Conservation (phyloP, 2,329 filamentous ascomycete genomes). For the Exophiala mesophila region DNA sequence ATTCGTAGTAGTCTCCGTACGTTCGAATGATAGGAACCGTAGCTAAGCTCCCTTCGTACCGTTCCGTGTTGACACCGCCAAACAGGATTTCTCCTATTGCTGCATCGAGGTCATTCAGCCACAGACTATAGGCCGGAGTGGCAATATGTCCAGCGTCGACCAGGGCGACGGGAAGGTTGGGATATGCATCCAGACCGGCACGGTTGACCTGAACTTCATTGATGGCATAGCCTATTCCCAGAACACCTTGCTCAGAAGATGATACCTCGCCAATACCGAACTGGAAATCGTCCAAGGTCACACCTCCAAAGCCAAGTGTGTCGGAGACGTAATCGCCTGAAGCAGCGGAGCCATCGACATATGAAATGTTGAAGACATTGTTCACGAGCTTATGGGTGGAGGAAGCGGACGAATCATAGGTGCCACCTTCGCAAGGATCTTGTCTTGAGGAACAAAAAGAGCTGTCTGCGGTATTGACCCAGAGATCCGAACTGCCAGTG, state of each 20-base stretch:
- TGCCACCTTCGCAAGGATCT: constrained; percentile 57
- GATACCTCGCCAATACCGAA: constrained; percentile 58
- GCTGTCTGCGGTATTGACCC: constrained; percentile 62
- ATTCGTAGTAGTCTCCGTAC: constrained; percentile 53
- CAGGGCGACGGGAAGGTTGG: constrained; percentile 65
- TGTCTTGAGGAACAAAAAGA: constrained; percentile 49
- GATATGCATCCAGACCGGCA: constrained; percentile 49
- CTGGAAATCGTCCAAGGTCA: constrained; percentile 48
- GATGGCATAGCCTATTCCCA: constrained; percentile 75
- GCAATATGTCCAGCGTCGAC: constrained; percentile 56
- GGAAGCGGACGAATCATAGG: constrained; percentile 65
- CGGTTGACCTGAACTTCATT: constrained; percentile 70
- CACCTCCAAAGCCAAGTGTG: constrained; percentile 50
- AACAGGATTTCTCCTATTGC: constrained; percentile 66
- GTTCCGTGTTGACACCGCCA: constrained; percentile 65
- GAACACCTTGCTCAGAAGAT: constrained; percentile 62
- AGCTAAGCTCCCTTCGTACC: constrained; percentile 58
- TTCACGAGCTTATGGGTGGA: constrained; percentile 71
- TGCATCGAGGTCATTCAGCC: constrained; percentile 67
- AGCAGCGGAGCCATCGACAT: constrained; percentile 75
- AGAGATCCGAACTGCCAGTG: constrained; percentile 60
- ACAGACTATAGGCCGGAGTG: constrained; percentile 67
- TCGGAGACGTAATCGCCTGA: constrained; percentile 77
- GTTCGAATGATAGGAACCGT: constrained; percentile 62
- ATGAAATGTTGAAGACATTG: constrained; percentile 78